Percentiles rank a stretch among this genome's conserved stretches.
phyloP scores from a whole-genome alignment of 2,329 filamentous ascomycete species.

The Diaporthe citriasiana region DNA sequence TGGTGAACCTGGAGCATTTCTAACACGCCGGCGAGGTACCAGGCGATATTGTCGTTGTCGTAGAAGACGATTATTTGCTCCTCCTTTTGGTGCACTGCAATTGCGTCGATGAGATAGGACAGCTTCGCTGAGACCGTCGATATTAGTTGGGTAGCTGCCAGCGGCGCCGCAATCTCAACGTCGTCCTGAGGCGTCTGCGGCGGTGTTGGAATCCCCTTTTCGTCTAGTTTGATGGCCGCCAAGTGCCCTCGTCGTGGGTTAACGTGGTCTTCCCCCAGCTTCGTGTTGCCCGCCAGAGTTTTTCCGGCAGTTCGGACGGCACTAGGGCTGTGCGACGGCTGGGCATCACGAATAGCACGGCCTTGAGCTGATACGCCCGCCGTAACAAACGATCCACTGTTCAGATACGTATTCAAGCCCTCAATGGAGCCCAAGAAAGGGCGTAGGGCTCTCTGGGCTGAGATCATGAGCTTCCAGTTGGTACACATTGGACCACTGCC shows the following conservation, averaged over 20 bases:
- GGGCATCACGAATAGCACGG: slow-evolving; percentile 48
- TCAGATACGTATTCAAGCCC: slow-evolving; percentile 62
- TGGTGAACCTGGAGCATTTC: slow-evolving; percentile 77
- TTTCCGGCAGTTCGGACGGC: slow-evolving; percentile 34
- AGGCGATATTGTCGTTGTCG: slow-evolving; percentile 88
- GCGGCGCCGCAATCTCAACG: slow-evolving; percentile 58
- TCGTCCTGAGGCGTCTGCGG: slow-evolving; percentile 38
- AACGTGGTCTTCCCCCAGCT: slow-evolving; percentile 55
- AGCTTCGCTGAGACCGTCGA: slow-evolving; percentile 90
- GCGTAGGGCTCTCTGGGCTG: slow-evolving; percentile 67
- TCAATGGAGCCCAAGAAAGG: slow-evolving; percentile 59
- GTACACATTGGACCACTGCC: slow-evolving; percentile 62
- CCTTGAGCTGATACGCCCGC: slow-evolving; percentile 55
- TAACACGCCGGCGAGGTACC: slow-evolving; percentile 85
- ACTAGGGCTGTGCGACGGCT: slow-evolving; percentile 4
- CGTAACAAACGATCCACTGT: slow-evolving; percentile 59
- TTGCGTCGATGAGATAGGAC: slow-evolving; percentile 83
- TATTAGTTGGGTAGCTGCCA: slow-evolving; percentile 74
- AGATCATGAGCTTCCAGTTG: slow-evolving; percentile 63
- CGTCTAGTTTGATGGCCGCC: slow-evolving; percentile 48
- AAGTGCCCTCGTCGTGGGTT: slow-evolving; percentile 52
- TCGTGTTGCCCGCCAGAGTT: slow-evolving; percentile 59
- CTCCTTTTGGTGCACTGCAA: slow-evolving; percentile 74
- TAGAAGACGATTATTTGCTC: slow-evolving; percentile 97
- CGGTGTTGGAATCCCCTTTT: slow-evolving; percentile 45